These are phyloP conservation scores for Rhizodiscina lignyota DNA, from an alignment of 495 filamentous ascomycete genomes.

Conservation along the genomic window DNA sequence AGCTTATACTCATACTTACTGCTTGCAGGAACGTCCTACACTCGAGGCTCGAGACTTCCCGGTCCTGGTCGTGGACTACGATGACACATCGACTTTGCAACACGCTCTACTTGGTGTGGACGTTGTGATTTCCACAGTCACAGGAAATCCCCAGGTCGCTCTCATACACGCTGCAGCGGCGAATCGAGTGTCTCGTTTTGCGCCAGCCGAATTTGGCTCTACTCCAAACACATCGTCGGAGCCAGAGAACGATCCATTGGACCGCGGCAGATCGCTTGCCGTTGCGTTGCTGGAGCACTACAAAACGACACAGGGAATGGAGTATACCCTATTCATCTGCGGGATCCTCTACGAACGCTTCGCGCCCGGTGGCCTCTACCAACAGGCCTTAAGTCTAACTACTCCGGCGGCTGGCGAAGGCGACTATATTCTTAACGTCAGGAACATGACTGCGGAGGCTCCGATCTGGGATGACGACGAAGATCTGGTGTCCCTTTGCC, in stretches of 20 bases:
- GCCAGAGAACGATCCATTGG: conserved; percentile 24
- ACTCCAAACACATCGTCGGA: conserved; percentile 15
- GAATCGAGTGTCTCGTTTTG: conserved; percentile 48
- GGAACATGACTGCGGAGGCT: conserved; percentile 36
- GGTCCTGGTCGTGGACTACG: conserved; percentile 48
- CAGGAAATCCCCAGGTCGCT: conserved; percentile 44
- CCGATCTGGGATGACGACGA: conserved; percentile 32
- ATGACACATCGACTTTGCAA: conserved; percentile 33
- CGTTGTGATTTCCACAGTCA: conserved; percentile 59
- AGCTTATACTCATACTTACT: conserved; percentile 9
- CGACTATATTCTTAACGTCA: conserved; percentile 47
- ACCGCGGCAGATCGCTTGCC: conserved; percentile 40
- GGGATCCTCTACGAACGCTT: conserved; percentile 68
- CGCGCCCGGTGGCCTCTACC: conserved; percentile 40
- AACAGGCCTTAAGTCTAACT: conserved; percentile 33
- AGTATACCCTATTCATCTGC: conserved; percentile 52
- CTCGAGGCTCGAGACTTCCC: conserved; percentile 32
- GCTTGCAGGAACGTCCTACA: conserved; percentile 14
- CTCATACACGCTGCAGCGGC: conserved; percentile 55
- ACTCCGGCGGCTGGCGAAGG: conserved; percentile 35
- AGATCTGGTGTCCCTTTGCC: conserved; percentile 31
- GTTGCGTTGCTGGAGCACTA: conserved; percentile 37
- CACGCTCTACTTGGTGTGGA: conserved; percentile 53
- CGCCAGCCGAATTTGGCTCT: conserved; percentile 64
- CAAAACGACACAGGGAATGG: conserved; percentile 39